These are phyloP conservation scores for Cardiospermum halicacabum DNA, from an alignment of 345 rosid genomes.

Conservation along the genomic window DNA sequence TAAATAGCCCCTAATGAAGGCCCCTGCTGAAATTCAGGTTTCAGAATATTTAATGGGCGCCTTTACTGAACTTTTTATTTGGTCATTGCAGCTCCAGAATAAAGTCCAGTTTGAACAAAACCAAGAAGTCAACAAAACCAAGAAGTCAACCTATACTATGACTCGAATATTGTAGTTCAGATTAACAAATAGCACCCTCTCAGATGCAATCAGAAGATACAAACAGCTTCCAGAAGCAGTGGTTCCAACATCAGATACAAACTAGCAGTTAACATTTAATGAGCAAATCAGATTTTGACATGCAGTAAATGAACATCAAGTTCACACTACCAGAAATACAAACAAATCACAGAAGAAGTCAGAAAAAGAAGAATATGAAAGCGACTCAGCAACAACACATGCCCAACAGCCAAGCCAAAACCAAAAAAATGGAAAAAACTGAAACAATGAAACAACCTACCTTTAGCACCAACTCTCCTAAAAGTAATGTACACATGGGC, in stretches of 20 bases:
- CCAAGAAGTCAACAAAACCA: too few species aligned
- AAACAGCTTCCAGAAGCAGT: not conserved
- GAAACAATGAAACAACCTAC: constrained; percentile 12
- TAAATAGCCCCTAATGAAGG: too few species aligned
- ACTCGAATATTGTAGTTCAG: too few species aligned
- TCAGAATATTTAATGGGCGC: too few species aligned
- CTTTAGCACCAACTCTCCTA: constrained; percentile 20
- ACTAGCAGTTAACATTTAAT: not conserved
- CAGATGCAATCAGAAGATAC: not conserved
- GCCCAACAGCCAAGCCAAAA: constrained; percentile 21
- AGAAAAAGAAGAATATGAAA: constrained; percentile 21
- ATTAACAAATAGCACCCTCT: too few species aligned
- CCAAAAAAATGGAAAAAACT: constrained; percentile 3
- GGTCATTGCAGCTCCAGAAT: too few species aligned
- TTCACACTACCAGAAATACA: constrained; percentile 1
- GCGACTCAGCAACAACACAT: constrained; percentile 25
- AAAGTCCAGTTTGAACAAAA: too few species aligned
- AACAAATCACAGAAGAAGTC: not conserved
- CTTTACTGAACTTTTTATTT: too few species aligned
- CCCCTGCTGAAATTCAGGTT: too few species aligned
- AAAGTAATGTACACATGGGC: constrained; percentile 6
- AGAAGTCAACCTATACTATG: too few species aligned
- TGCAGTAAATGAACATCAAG: not conserved
- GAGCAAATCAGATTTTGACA: constrained; percentile 2
- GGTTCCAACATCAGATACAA: not conserved